Conservation (phyloP, 2,329 filamentous ascomycete species). For the Xylariaceae sp. region DNA sequence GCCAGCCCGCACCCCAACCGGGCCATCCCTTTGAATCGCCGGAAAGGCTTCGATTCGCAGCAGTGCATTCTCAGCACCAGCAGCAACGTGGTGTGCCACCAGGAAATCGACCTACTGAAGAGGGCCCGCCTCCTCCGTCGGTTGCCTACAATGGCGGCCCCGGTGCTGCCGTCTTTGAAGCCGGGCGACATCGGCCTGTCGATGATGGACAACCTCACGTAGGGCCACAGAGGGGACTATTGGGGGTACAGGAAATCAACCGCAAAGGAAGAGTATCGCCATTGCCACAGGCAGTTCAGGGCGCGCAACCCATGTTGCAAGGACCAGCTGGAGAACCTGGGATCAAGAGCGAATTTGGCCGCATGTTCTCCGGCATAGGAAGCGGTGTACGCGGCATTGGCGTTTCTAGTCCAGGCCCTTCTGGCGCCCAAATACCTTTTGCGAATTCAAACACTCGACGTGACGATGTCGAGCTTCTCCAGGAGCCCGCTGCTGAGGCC, state of each 20-base stretch:
- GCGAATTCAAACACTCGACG: slow-evolving; percentile 46
- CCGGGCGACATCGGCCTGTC: slow-evolving; percentile 39
- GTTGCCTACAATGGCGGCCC: slow-evolving; percentile 46
- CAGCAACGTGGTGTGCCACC: slow-evolving; percentile 34
- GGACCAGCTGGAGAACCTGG: slow-evolving; percentile 78
- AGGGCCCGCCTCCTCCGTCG: slow-evolving; percentile 47
- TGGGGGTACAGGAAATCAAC: slow-evolving; percentile 78
- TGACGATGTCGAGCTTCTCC: slow-evolving; percentile 47
- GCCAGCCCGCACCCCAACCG: slow-evolving; percentile 27
- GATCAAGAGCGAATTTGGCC: slow-evolving; percentile 91
- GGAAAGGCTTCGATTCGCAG: slow-evolving; percentile 45
- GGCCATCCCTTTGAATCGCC: slow-evolving; percentile 46
- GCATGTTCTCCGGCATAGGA: slow-evolving; percentile 91
- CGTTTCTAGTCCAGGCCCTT: slow-evolving; percentile 48
- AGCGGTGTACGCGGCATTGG: slow-evolving; percentile 50
- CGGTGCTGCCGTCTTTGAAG: slow-evolving; percentile 41
- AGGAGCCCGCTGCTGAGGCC: slow-evolving; percentile 43
- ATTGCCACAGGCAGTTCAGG: slow-evolving; percentile 88
- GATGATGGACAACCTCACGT: slow-evolving; percentile 56
- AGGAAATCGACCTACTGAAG: slow-evolving; percentile 43
- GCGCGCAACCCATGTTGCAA: slow-evolving; percentile 75
- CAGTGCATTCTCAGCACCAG: slow-evolving; percentile 29
- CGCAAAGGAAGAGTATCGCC: slow-evolving; percentile 81
- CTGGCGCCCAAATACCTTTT: slow-evolving; percentile 44
- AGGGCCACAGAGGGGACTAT: slow-evolving; percentile 58